Conservation (phyloP, 176 grass and related monocot genomes). For the Avena insularis region DNA sequence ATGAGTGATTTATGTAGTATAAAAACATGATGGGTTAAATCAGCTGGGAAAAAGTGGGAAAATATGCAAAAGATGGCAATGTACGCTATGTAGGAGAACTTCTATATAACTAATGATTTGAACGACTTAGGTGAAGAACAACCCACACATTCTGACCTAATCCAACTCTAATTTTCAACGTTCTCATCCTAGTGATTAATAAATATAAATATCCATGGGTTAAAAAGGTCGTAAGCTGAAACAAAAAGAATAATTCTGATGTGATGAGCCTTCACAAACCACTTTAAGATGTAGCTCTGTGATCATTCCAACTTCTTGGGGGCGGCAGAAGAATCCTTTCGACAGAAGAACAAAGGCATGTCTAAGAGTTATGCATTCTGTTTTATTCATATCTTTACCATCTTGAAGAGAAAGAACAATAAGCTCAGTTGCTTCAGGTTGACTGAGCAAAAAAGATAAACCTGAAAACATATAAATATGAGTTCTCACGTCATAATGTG, state of each 20-base stretch:
- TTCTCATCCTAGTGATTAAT: constrained; percentile 13
- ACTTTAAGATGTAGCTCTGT: constrained; percentile 93
- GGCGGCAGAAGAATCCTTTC: constrained; percentile 90
- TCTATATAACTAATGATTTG: constrained; percentile 5
- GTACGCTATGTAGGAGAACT: neutral
- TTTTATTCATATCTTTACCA: constrained; percentile 71
- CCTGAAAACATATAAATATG: constrained; percentile 55
- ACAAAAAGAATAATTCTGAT: constrained; percentile 33
- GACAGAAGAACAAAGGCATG: constrained; percentile 82
- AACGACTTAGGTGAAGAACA: constrained; percentile 18
- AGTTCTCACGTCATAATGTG: constrained; percentile 23
- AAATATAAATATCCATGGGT: neutral
- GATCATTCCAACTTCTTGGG: constrained; percentile 89
- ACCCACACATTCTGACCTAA: neutral
- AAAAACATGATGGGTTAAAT: constrained; percentile 12
- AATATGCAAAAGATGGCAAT: neutral
- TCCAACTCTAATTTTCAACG: neutral
- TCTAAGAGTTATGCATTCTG: constrained; percentile 91
- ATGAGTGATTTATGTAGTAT: constrained; percentile 3
- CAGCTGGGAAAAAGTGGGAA: constrained; percentile 29
- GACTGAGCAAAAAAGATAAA: constrained; percentile 82
- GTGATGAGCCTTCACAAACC: constrained; percentile 60
- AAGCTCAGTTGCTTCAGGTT: constrained; percentile 91
- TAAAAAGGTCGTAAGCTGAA: constrained; percentile 5
- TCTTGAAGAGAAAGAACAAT: constrained; percentile 87